phyloP scores from a whole-genome alignment of 129 eudicot genomes.

The Rutidosis leptorrhynchoides region DNA sequence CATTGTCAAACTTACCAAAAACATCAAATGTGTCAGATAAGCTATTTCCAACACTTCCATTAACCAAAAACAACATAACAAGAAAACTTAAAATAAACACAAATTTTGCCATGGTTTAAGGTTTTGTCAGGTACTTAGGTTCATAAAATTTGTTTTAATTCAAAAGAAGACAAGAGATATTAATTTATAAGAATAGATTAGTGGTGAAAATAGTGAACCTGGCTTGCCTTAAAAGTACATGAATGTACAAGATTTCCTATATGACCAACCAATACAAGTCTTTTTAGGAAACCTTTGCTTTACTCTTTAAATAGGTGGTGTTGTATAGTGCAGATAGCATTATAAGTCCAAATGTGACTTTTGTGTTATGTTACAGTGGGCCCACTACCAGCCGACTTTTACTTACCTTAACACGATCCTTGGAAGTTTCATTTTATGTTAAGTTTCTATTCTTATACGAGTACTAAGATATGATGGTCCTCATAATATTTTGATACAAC shows the following conservation, averaged over 20 bases:
- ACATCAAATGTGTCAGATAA: slow-evolving; percentile 35
- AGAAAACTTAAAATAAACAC: slow-evolving; percentile 43
- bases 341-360: slow-evolving; percentile 27
- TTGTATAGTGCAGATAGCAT: slow-evolving; percentile 20
- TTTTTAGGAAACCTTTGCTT: slow-evolving; percentile 42
- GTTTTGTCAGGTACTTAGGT: slow-evolving; percentile 22
- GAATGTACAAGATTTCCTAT: slow-evolving; percentile 33
- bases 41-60: slow-evolving; percentile 36
- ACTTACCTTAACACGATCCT: slow-evolving; percentile 15
- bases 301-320: slow-evolving; percentile 34
- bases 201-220: slow-evolving; percentile 30
- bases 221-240: slow-evolving; percentile 39
- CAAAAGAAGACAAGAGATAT: slow-evolving; percentile 40
- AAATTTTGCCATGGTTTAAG: slow-evolving; percentile 49
- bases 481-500: no score
- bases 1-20: slow-evolving; percentile 38
- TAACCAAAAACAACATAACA: slow-evolving; percentile 39
- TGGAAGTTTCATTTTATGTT: slow-evolving; percentile 19
- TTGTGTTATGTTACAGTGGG: slow-evolving; percentile 26
- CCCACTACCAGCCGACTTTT: slow-evolving; percentile 32
- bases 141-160: slow-evolving; percentile 31
- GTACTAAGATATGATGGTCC: no score
- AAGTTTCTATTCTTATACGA: no score
- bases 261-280: slow-evolving; percentile 33
- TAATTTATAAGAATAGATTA: slow-evolving; percentile 40